Conservation (phyloP, 2,329 filamentous ascomycete genomes). For the Aspergillus sp. region DNA sequence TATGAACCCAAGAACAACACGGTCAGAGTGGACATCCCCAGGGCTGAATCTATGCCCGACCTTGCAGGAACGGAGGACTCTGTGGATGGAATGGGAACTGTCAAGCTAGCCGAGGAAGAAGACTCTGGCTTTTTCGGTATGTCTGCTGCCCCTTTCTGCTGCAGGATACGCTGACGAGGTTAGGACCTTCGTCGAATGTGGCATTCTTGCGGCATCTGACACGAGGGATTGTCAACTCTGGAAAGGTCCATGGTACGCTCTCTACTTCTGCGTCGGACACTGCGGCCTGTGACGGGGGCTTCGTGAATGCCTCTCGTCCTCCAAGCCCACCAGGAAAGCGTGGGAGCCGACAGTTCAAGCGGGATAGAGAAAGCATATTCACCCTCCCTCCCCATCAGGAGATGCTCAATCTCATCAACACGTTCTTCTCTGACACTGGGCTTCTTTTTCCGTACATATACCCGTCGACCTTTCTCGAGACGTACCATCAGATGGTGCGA, state of each 20-base stretch:
- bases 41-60: background rate
- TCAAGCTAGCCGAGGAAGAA: slow-evolving; percentile 37
- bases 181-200: slow-evolving; percentile 24
- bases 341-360: background rate
- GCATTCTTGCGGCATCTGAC: slow-evolving; percentile 25
- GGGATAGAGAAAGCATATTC: slow-evolving; percentile 11
- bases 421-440: slow-evolving; percentile 26
- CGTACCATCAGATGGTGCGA: slow-evolving; percentile 20
- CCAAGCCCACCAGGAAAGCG: slow-evolving; percentile 8
- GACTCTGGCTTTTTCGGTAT: slow-evolving; percentile 39
- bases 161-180: background rate
- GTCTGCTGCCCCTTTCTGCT: background rate
- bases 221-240: slow-evolving; percentile 10
- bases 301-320: slow-evolving; percentile 20
- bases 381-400: slow-evolving; percentile 13
- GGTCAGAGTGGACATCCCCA: background rate
- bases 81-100: slow-evolving; percentile 37
- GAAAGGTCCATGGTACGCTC: slow-evolving; percentile 11
- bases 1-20: background rate
- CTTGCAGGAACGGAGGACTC: slow-evolving; percentile 17
- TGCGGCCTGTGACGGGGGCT: slow-evolving; percentile 12
- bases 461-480: slow-evolving; percentile 23
- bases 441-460: slow-evolving; percentile 32
- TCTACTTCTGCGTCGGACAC: background rate
- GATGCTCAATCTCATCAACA: slow-evolving; percentile 16